Percentiles rank a stretch among this genome's conserved stretches.
Evolutionary conservation across 176 grass and related monocot species (phyloP).

Genomic region (Carex parvula): DNA sequence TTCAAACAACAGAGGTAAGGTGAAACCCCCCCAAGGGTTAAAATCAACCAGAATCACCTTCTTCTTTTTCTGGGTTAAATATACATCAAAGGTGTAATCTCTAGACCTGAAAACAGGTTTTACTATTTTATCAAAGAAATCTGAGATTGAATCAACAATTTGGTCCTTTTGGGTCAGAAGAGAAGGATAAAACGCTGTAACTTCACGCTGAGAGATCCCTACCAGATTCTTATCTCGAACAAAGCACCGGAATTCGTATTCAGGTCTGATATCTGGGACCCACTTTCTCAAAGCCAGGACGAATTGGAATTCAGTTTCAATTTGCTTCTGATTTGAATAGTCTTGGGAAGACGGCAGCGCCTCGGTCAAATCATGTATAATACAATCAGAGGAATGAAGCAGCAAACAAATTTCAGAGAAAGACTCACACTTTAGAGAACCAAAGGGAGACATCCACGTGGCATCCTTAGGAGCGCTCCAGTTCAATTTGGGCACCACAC

Average conservation of each 20-base stretch:
- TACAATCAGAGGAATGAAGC: constrained; percentile 69
- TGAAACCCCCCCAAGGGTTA: constrained; percentile 82
- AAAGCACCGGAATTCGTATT: constrained; percentile 92
- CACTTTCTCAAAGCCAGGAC: constrained; percentile 76
- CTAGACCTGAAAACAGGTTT: constrained; percentile 43
- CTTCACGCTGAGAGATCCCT: constrained; percentile 66
- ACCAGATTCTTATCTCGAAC: constrained; percentile 42
- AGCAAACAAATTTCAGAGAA: constrained; percentile 73
- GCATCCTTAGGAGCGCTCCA: constrained; percentile 89
- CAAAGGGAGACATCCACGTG: constrained; percentile 67
- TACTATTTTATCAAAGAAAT: constrained; percentile 55
- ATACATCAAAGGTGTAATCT: constrained; percentile 79
- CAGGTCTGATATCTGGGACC: constrained; percentile 59
- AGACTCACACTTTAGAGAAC: constrained; percentile 47
- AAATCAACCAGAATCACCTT: constrained; percentile 77
- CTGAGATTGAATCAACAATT: constrained; percentile 24
- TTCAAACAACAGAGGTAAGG: constrained; percentile 59
- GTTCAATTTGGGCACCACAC: constrained; percentile 71
- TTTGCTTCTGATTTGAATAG: not conserved
- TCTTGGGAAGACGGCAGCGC: constrained; percentile 35
- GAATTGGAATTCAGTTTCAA: constrained; percentile 41
- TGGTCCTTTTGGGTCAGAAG: constrained; percentile 39
- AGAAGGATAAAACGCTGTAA: constrained; percentile 77
- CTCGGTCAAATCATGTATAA: constrained; percentile 53
- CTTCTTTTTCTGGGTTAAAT: constrained; percentile 33